A percentile compares a stretch with the other conserved stretches of the same genome.
phyloP scores from a whole-genome alignment of 225 moss, liverwort and hornwort genomes.

The Antitrichia curtipendula region DNA sequence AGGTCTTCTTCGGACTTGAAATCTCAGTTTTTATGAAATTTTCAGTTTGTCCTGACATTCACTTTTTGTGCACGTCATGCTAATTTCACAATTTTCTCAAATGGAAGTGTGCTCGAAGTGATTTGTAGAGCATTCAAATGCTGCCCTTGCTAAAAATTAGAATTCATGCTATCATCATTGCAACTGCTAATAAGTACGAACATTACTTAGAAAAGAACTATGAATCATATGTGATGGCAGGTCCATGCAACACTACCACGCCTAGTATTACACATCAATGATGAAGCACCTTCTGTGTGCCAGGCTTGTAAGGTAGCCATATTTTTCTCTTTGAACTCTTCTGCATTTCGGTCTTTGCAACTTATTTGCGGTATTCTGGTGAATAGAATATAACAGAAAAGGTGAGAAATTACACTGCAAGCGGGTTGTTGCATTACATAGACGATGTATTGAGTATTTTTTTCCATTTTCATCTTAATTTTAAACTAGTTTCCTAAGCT shows the following conservation, averaged over 20 bases:
- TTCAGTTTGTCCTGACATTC: background rate
- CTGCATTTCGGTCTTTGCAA: background rate
- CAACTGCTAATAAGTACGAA: background rate
- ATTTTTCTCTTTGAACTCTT: background rate
- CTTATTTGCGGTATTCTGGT: background rate
- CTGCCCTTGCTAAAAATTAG: background rate
- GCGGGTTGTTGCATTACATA: background rate
- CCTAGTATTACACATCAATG: constrained; percentile 83
- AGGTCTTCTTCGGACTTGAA: constrained; percentile 33
- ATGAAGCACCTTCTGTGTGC: constrained; percentile 86
- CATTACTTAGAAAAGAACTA: background rate
- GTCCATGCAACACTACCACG: constrained; percentile 81
- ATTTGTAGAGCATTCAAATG: background rate
- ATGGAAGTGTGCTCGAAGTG: background rate
- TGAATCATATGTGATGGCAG: constrained; percentile 19
- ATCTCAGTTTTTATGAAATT: background rate
- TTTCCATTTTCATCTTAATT: background rate
- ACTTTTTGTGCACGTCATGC: background rate
- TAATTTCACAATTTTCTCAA: background rate
- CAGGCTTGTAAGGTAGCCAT: constrained; percentile 79
- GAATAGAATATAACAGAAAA: background rate
- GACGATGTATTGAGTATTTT: background rate
- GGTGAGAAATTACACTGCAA: background rate
- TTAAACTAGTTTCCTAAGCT: background rate
- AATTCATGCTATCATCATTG: background rate